Conservation (phyloP, 805 yeast genomes). For the Cyberlindnera amylophila region DNA sequence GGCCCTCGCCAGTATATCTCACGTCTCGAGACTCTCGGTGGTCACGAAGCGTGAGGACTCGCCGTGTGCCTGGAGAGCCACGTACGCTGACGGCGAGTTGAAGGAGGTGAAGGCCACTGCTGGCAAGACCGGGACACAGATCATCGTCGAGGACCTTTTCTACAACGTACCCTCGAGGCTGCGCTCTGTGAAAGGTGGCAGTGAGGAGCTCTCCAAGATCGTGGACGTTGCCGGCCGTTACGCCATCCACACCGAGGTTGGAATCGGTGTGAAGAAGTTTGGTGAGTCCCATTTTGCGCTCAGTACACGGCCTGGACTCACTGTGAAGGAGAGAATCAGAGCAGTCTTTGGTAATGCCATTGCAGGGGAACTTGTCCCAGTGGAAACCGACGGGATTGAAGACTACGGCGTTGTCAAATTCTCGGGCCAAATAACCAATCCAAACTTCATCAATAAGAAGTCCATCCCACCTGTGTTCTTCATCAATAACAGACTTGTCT, state of each 20-base stretch:
- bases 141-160: constrained; percentile 82
- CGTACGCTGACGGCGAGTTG: constrained; percentile 65
- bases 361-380: constrained; percentile 57
- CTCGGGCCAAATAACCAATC: constrained; percentile 62
- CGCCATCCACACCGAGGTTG: constrained; percentile 68
- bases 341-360: constrained; percentile 65
- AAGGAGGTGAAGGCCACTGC: constrained; percentile 61
- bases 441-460: constrained; percentile 69
- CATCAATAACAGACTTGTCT: constrained; percentile 78
- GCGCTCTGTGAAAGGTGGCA: constrained; percentile 56
- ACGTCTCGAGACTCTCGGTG: constrained; percentile 77
- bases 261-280: constrained; percentile 72
- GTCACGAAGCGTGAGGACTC: constrained; percentile 63
- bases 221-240: constrained; percentile 82
- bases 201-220: constrained; percentile 74
- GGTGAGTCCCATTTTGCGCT: constrained; percentile 73
- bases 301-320: constrained; percentile 47
- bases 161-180: constrained; percentile 82
- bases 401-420: constrained; percentile 50
- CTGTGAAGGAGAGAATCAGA: constrained; percentile 66
- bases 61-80: constrained; percentile 66
- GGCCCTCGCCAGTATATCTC: constrained; percentile 92
- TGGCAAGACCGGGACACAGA: constrained; percentile 82
- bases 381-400: constrained; percentile 33
- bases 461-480: constrained; percentile 68